Percentiles rank a stretch among this genome's conserved stretches.
phyloP scores from a whole-genome alignment of 1,284 basidiomycete genomes.

The Cystobasidium slooffiae region DNA sequence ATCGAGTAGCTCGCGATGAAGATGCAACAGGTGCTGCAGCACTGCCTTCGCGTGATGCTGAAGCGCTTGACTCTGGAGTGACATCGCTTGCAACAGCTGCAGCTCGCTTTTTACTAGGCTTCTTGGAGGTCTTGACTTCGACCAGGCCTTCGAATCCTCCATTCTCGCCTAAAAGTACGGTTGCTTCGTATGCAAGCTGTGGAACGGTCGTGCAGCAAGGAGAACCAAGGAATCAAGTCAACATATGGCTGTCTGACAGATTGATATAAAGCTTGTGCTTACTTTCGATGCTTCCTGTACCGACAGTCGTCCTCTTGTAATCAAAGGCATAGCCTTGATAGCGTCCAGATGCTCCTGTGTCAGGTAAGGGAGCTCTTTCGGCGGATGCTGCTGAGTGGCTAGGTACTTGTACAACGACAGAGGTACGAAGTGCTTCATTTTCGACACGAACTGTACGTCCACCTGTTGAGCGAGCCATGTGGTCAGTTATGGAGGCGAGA shows the following conservation, averaged over 20 bases:
- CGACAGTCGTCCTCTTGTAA: conserved; percentile 82
- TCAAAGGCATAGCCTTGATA: conserved; percentile 73
- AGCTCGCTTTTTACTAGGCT: conserved; percentile 18
- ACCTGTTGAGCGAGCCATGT: conserved; percentile 60
- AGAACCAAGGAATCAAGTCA: not conserved
- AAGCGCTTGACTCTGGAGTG: conserved; percentile 1
- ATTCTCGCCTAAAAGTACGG: conserved; percentile 68
- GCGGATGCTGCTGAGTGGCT: conserved; percentile 59
- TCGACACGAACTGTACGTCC: conserved; percentile 72
- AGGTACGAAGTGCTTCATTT: conserved; percentile 75
- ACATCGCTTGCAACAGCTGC: conserved; percentile 4
- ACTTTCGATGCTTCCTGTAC: conserved; percentile 70
- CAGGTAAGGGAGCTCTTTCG: conserved; percentile 62
- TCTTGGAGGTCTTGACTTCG: conserved; percentile 27
- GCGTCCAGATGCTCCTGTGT: conserved; percentile 54
- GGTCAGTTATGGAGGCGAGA: conserved; percentile 5
- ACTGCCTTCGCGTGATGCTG: conserved; percentile 7
- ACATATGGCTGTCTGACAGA: not conserved
- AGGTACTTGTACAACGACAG: conserved; percentile 74
- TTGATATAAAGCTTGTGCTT: not conserved
- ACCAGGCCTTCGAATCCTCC: conserved; percentile 63
- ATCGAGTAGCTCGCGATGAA: not conserved
- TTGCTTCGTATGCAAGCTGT: conserved; percentile 70
- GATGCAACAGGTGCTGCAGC: not conserved
- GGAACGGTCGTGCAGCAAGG: conserved; percentile 48